Percentiles rank a stretch among this genome's conserved stretches.
phyloP scores from a whole-genome alignment of 2,329 filamentous ascomycete species.

The Didymella lethalis region DNA sequence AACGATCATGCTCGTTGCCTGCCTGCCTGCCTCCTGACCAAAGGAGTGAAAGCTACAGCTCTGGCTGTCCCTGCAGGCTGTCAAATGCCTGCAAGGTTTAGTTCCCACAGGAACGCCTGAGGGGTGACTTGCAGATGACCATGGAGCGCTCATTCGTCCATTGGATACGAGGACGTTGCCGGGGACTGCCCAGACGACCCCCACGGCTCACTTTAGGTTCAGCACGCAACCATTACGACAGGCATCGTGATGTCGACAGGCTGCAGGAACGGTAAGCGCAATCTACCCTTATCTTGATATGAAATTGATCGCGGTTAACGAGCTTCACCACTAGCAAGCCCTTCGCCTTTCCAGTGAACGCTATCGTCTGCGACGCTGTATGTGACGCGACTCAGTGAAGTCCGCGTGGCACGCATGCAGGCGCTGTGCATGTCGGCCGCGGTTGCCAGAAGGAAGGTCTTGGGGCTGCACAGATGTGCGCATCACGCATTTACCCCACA shows the following conservation, averaged over 20 bases:
- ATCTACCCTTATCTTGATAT: slow-evolving; percentile 23
- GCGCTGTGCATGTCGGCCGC: slow-evolving; percentile 28
- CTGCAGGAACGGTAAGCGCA: slow-evolving; percentile 39
- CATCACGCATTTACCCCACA: slow-evolving; percentile 36
- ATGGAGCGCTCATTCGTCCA: slow-evolving; percentile 19
- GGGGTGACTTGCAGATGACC: slow-evolving; percentile 16
- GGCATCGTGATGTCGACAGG: slow-evolving; percentile 30
- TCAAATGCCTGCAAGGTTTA: slow-evolving; percentile 23
- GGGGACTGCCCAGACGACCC: slow-evolving; percentile 27
- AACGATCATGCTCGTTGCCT: slow-evolving; percentile 32
- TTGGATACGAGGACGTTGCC: slow-evolving; percentile 17
- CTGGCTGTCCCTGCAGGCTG: slow-evolving; percentile 18
- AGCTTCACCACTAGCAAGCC: slow-evolving; percentile 16
- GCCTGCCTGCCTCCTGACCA: slow-evolving; percentile 26
- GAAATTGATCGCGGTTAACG: slow-evolving; percentile 21
- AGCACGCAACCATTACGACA: slow-evolving; percentile 19
- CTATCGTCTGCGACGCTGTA: neutral
- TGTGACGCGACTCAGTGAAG: slow-evolving; percentile 15
- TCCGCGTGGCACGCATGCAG: slow-evolving; percentile 21
- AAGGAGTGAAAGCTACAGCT: slow-evolving; percentile 17
- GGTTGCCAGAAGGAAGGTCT: slow-evolving; percentile 24
- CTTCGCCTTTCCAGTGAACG: slow-evolving; percentile 10
- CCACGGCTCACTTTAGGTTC: slow-evolving; percentile 40
- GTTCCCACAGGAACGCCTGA: slow-evolving; percentile 20
- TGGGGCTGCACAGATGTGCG: slow-evolving; percentile 20